Percentiles rank a stretch among this genome's conserved stretches.
phyloP scores from a whole-genome alignment of 192 early-diverging fungal genomes.

The Umbelopsis isabellina region DNA sequence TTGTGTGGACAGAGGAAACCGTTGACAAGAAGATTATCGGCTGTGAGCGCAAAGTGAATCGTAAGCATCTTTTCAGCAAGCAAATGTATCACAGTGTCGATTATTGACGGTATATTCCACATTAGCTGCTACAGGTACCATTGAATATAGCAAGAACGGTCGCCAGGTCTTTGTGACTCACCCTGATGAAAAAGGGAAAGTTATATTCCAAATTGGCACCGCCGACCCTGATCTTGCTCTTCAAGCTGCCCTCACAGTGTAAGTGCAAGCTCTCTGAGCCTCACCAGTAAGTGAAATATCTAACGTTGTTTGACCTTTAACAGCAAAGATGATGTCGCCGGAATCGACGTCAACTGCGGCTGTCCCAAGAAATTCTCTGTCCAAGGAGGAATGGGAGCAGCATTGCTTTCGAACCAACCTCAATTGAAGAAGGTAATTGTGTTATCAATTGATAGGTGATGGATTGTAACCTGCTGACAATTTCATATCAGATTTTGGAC shows the following conservation, averaged over 20 bases:
- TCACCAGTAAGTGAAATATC: neutral
- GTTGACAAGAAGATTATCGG: conserved; percentile 86
- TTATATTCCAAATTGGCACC: conserved; percentile 95
- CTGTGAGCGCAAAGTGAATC: conserved; percentile 72
- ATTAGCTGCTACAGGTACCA: conserved; percentile 65
- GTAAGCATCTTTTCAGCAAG: conserved; percentile 39
- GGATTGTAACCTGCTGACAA: neutral
- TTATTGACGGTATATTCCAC: neutral
- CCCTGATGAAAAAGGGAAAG: conserved; percentile 68
- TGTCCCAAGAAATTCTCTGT: conserved; percentile 97
- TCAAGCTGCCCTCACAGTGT: conserved; percentile 82
- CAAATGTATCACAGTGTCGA: neutral
- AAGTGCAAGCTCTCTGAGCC: conserved; percentile 33
- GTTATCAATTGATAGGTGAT: neutral
- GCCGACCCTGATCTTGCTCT: conserved; percentile 85
- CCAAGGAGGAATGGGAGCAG: conserved; percentile 93
- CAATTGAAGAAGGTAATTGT: conserved; percentile 63
- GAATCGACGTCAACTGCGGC: conserved; percentile 97
- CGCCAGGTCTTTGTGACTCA: conserved; percentile 75
- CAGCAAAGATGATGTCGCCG: conserved; percentile 82
- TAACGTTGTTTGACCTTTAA: neutral
- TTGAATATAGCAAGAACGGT: conserved; percentile 74
- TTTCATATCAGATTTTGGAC: conserved; percentile 56
- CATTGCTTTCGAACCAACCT: conserved; percentile 84
- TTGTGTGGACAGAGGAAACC: conserved; percentile 90